These are phyloP conservation scores for Periconia macrospinosa DNA, from an alignment of 2,329 filamentous ascomycete genomes.

Conservation along the genomic window DNA sequence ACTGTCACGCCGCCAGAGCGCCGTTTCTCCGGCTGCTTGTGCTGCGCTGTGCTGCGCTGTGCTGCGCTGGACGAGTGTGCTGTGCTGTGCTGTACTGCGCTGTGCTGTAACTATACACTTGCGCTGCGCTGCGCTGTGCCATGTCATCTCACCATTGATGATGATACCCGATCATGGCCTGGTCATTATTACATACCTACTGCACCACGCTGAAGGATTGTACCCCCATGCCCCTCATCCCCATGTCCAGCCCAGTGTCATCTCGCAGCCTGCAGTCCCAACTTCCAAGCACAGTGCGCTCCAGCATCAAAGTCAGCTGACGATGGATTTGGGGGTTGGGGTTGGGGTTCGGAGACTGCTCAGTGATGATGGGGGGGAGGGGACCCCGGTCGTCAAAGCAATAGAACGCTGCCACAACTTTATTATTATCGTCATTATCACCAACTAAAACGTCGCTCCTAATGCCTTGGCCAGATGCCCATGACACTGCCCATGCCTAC, in stretches of 20 bases:
- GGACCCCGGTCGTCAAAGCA: neutral
- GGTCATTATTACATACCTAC: neutral
- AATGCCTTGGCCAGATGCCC: neutral
- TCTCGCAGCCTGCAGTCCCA: neutral
- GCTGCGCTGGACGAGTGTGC: slow-evolving; percentile 6
- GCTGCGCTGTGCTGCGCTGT: too few species aligned
- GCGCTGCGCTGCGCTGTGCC: neutral
- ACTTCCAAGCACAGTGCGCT: too few species aligned
- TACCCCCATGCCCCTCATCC: neutral
- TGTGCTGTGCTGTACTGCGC: slow-evolving; percentile 16
- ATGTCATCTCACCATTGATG: neutral
- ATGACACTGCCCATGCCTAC: neutral
- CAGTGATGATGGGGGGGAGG: too few species aligned
- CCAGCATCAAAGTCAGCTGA: neutral
- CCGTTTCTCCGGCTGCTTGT: too few species aligned
- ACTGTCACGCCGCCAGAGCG: too few species aligned
- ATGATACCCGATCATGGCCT: too few species aligned
- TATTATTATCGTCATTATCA: neutral
- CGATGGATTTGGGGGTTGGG: neutral
- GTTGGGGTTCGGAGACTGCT: too few species aligned
- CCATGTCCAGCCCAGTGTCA: neutral
- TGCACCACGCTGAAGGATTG: neutral
- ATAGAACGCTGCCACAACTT: neutral
- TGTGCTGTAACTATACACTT: too few species aligned
- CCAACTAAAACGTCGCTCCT: neutral